A percentile compares a stretch with the other conserved stretches of the same genome.
Conservation (phyloP, 177 flowering plant genomes). For the Vitis hybrid region DNA sequence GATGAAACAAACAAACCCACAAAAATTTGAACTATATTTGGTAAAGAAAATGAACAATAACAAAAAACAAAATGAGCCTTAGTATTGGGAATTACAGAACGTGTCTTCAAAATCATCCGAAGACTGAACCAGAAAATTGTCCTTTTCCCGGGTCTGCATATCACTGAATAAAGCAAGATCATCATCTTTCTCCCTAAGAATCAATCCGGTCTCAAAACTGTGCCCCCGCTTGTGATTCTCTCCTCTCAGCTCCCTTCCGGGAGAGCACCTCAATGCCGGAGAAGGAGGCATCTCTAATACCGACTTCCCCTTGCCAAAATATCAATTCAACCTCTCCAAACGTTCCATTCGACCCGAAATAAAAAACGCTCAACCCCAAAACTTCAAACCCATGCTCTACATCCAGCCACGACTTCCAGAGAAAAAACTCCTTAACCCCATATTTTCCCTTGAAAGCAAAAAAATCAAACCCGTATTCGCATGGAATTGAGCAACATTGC, state of each 20-base stretch:
- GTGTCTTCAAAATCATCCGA: constrained; percentile 75
- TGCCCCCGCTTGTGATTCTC: constrained; percentile 73
- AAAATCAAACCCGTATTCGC: not conserved
- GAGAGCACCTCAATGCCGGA: constrained; percentile 71
- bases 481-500: no score
- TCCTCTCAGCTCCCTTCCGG: constrained; percentile 51
- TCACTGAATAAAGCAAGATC: constrained; percentile 90
- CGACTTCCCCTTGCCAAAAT: constrained; percentile 6
- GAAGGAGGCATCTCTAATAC: constrained; percentile 71
- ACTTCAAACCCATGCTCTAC: constrained; percentile 6
- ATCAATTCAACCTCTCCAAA: constrained; percentile 16
- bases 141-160: constrained; percentile 71
- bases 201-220: constrained; percentile 68
- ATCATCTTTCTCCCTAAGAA: constrained; percentile 69
- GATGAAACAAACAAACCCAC: not conserved
- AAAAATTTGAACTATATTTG: constrained; percentile 1
- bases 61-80: not conserved
- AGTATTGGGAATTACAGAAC: constrained; percentile 51
- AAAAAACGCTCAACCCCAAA: constrained; percentile 14
- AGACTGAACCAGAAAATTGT: constrained; percentile 71
- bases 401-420: constrained; percentile 1
- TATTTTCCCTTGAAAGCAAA: not conserved
- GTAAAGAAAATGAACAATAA: no score
- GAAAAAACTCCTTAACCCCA: not conserved
- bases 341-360: constrained; percentile 4